A percentile compares a stretch with the other conserved stretches of the same genome.
phyloP scores from a whole-genome alignment of 2,329 filamentous ascomycete species.

The Epichloe sp. region DNA sequence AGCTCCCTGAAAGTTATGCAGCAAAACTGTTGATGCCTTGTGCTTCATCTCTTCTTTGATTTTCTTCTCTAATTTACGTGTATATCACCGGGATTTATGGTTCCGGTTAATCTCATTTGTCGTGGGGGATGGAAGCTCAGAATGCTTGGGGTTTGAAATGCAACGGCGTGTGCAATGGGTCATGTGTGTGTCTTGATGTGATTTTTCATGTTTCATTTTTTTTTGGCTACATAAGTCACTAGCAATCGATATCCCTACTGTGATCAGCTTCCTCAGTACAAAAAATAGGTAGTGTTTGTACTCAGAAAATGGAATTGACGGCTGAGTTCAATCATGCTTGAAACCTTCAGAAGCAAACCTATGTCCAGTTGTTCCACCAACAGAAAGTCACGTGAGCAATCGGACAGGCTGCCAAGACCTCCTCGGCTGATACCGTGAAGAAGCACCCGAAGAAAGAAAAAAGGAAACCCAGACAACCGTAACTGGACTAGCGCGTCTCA shows the following conservation, averaged over 20 bases:
- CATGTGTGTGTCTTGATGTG: background rate
- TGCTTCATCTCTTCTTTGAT: conserved; percentile 10
- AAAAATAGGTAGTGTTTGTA: background rate
- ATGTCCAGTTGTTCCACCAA: background rate
- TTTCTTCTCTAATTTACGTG: conserved; percentile 11
- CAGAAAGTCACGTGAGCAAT: background rate
- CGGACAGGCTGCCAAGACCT: background rate
- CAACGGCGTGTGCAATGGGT: conserved; percentile 1
- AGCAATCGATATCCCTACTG: conserved; percentile 15
- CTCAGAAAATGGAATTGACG: background rate
- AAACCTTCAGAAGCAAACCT: background rate
- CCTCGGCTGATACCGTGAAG: conserved; percentile 5
- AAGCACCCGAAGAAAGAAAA: background rate
- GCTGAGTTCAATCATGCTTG: background rate
- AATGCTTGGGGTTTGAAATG: background rate
- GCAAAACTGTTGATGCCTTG: conserved; percentile 7
- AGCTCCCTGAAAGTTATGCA: conserved; percentile 14
- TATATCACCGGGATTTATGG: conserved; percentile 4
- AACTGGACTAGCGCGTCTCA: conserved; percentile 3
- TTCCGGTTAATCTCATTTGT: conserved; percentile 11
- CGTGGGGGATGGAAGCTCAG: background rate
- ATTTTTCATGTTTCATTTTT: background rate
- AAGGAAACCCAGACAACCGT: conserved; percentile 2
- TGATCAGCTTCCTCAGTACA: conserved; percentile 4
- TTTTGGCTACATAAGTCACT: conserved; percentile 17